Conservation (phyloP, 352 stramenopile species). For the Globisporangium rhizosaccharum region DNA sequence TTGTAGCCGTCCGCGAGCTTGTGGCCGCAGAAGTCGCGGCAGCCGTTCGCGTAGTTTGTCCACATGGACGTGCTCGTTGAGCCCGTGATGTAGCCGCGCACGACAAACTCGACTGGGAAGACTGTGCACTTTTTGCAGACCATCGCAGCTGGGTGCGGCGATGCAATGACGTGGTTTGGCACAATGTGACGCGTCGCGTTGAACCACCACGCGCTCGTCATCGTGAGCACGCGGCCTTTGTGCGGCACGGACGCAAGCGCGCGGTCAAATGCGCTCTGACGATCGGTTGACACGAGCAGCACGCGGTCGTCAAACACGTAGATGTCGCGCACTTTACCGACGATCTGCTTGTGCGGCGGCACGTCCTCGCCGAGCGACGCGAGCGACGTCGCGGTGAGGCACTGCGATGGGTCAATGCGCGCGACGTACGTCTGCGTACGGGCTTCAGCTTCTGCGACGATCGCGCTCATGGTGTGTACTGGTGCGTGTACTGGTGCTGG, state of each 20-base stretch:
- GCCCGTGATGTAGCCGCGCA: conserved; percentile 95
- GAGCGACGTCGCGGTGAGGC: conserved; percentile 60
- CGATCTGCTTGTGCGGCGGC: conserved; percentile 52
- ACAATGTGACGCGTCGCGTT: conserved; percentile 94
- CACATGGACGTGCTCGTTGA: conserved; percentile 98
- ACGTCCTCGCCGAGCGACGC: conserved; percentile 24
- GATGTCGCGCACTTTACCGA: conserved; percentile 90
- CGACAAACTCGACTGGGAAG: conserved; percentile 99
- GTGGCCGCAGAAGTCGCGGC: conserved; percentile 96
- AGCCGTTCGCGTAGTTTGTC: conserved; percentile 97
- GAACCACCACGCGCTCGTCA: conserved; percentile 96
- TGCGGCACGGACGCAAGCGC: conserved; percentile 94
- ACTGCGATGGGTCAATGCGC: conserved; percentile 37
- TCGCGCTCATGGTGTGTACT: conserved; percentile 29
- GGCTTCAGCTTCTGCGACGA: conserved; percentile 43
- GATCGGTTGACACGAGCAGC: conserved; percentile 97
- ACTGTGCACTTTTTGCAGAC: conserved; percentile 94
- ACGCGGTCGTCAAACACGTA: conserved; percentile 88
- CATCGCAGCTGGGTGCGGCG: conserved; percentile 94
- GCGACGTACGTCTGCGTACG: conserved; percentile 68
- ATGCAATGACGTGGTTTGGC: conserved; percentile 94
- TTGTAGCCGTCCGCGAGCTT: conserved; percentile 90
- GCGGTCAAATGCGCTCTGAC: conserved; percentile 98
- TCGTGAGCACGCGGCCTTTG: conserved; percentile 97
- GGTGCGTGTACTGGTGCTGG: no score